Evolutionary conservation across 202 grass and related monocot species (phyloP), one percentile per base, ranked within the genome.

Genomic region (Setaria italica): DNA sequence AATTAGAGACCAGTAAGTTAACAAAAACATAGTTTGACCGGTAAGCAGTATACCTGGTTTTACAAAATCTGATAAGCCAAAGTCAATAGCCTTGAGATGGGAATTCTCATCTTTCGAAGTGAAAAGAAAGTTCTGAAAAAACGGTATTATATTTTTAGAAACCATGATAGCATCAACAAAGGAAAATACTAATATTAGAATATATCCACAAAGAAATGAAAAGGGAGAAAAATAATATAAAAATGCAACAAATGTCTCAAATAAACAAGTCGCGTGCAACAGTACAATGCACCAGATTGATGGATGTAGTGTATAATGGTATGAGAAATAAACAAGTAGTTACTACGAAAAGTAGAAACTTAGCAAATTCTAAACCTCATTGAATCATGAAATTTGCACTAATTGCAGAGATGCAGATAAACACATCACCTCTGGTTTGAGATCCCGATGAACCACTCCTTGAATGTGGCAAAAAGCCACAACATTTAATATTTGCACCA

Each of bases 361-460:
- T 9, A 32, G 55, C 9, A 65, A 53, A 63, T 47, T 13, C 34
- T 63, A 63, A 80, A 62, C 45, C 67, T 80, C 14, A 9, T 6
- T 51, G 3, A 15, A 74, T 9, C 46, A 72, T 63, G n/a, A n/a
- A 35, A 79, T 72, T 56, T 33, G 12, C 11, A 20, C 73, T 25
- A 50, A 64, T 2, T 56, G 3, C 16, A 76, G 60, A 69, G 49
- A 79, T 48, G 72, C 29, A 68, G 2, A 25, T 45, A 86, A 29
- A 20, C 33, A 51, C 29, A 57, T 79, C 68, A 95, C 93, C 93
- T 95, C 93, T 33, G 93, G 93, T 76, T 95, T 95, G 47, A 95
- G 93, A 95, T 95, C 93, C 29, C 93, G 76, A 86, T 95, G 93
- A 74, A 95, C 93, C 59, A 95, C 93, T 78, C 93, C 93, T 88